These are phyloP conservation scores for Bruguiera sexangula DNA, from an alignment of 345 rosid species.

Conservation along the genomic window DNA sequence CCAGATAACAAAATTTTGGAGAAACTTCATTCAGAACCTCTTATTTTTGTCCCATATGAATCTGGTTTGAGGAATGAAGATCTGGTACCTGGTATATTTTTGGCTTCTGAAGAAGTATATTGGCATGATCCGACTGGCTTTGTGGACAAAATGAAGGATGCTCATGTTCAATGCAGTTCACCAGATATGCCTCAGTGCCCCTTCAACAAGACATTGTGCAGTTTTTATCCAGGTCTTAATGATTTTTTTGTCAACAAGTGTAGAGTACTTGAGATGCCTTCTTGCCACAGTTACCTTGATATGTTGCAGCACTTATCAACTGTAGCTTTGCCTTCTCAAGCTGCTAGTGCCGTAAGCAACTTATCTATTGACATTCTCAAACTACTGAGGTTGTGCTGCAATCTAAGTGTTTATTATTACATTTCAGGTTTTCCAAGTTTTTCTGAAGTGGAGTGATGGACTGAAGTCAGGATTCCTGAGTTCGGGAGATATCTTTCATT, in stretches of 20 bases:
- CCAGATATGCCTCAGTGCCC: constrained; percentile 26
- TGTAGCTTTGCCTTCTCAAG: constrained; percentile 63
- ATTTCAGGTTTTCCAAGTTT: constrained; percentile 74
- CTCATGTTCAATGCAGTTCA: constrained; percentile 30
- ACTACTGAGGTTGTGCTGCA: constrained; percentile 12
- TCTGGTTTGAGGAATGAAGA: constrained; percentile 45
- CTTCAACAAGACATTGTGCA: constrained; percentile 53
- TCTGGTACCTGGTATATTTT: constrained; percentile 55
- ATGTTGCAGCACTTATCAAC: constrained; percentile 62
- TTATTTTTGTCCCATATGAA: constrained; percentile 67
- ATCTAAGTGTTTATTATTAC: constrained; percentile 20
- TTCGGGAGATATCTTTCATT: constrained; percentile 47
- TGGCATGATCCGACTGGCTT: constrained; percentile 82
- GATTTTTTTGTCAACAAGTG: constrained; percentile 79
- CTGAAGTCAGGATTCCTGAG: constrained; percentile 54
- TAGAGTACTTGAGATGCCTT: constrained; percentile 67
- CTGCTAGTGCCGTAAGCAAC: constrained; percentile 66
- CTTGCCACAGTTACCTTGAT: constrained; percentile 50
- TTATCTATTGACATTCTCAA: constrained; percentile 4
- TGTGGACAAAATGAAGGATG: constrained; percentile 47
- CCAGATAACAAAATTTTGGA: constrained; percentile 45
- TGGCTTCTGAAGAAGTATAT: constrained; percentile 59
- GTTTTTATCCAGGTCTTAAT: constrained; percentile 75
- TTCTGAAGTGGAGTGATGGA: constrained; percentile 71
- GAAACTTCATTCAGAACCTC: constrained; percentile 47